Evolutionary conservation across 1,284 basidiomycete genomes (phyloP), one percentile per base, ranked within the genome.

Genomic region (Microbotryum violaceum): DNA sequence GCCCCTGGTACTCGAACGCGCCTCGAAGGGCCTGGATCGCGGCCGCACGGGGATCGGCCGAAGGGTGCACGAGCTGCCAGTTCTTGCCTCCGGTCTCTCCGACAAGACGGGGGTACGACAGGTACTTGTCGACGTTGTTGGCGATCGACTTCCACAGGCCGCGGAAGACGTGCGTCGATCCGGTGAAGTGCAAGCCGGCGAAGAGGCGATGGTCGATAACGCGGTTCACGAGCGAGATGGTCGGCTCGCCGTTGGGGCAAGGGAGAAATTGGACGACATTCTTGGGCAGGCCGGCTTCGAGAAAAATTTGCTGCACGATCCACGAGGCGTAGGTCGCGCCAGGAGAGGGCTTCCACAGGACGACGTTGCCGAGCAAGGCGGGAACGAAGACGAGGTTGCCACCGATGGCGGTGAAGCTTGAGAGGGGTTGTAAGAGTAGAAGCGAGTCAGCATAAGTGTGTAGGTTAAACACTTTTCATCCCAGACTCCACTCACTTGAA

Each of bases 211-310:
- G 85, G 58, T 81, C 81, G 75, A 94, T 71, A 45, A 70, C 87
- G 75, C 91, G 87, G 59, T 82, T 83, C 63, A 91, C 90, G 63
- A 92, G 74, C 44, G 63, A 64, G 65, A 71, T 60, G 37, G 63
- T 68, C 4, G 60, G 60, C 27, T 67, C 61, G 45, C 68, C 66
- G 64, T 68, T 67, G 50, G 68, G 62, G 61, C 62, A 77, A 4
- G 94, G 94, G 7, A 94, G 85, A 76, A 99, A 99, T 76, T 99
- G 94, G 77, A 99, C 91, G 58, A 98, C 94, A 65, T 89, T 88
- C 5, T 89, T 83, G 42, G 96, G 94, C 3, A 99, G 79, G 69
- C 94, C 94, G 2, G 94, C 94, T 78, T 99, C 94, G 57, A 84
- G 79, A 69, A 99, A 83, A 74, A 98, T 88, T 79, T 96, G 85